phyloP scores from a whole-genome alignment of 306 rosid species.

The Glycine latifolia region DNA sequence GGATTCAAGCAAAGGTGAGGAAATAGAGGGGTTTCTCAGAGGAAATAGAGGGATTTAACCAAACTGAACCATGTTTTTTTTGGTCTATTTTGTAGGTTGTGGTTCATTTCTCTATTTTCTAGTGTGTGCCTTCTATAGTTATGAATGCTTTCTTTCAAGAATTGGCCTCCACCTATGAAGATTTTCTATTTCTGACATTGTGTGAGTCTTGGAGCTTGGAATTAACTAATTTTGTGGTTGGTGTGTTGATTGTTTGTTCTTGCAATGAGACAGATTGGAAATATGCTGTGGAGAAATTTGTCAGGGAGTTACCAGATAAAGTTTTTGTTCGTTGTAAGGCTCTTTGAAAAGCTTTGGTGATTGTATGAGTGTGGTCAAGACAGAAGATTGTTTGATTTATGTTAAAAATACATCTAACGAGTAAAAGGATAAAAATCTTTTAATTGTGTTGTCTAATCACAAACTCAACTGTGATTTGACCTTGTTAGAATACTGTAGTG shows the following conservation, averaged over 20 bases:
- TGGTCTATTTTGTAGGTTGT: conserved; percentile 41
- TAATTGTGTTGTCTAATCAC: not conserved
- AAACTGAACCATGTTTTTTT: not conserved
- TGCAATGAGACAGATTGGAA: no score
- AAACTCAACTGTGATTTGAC: not conserved
- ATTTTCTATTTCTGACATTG: conserved; percentile 41
- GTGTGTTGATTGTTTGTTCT: no score
- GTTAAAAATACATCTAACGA: no score
- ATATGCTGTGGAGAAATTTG: conserved; percentile 90
- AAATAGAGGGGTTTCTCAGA: no score
- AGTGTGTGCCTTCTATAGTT: conserved; percentile 59
- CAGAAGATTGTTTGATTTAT: not conserved
- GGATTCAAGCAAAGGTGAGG: no score
- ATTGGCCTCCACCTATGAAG: conserved; percentile 50
- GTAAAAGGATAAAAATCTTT: not conserved
- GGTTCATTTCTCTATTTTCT: conserved; percentile 61
- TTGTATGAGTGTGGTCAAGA: conserved; percentile 8
- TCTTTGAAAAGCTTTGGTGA: conserved; percentile 21
- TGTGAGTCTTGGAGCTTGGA: not conserved
- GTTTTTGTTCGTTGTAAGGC: conserved; percentile 89
- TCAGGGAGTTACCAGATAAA: conserved; percentile 75
- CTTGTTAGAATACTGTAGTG: no score
- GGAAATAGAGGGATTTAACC: no score
- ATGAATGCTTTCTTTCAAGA: conserved; percentile 59
- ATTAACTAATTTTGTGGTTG: conserved; percentile 8